Base-by-base conservation (phyloP, 306 rosid species). In the Trifolium dubium region DNA sequence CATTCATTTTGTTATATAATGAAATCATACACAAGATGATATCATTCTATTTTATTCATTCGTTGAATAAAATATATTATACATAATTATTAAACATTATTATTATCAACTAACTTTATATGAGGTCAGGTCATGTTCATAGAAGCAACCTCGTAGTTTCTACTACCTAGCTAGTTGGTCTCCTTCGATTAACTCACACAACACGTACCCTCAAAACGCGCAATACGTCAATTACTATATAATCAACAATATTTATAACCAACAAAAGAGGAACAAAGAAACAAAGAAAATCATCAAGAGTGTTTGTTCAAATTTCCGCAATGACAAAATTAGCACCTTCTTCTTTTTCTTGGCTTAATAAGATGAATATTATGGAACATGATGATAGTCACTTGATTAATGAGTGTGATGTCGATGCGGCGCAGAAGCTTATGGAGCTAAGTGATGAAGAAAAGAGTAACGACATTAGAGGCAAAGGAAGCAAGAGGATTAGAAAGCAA, bases 361-460 rank as follows among this genome's bases (percentile, higher is more conserved):
- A 44, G 67, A 43, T 53, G 30, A 56, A 56, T 41, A 18, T 23
- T 2, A 3, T 28, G 40, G 32, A 75, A 71, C 15, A 61, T 69
- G 19, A 64, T 64, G 44, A 60, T 58, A 9, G 8, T 60, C 8
- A 15, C 44, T 18, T 62, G 10, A 46, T 83, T 5, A 77, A 50
- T 0, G 82, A 85, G 71, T 71, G 51, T n/a, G 89, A 86, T 0
- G 55, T 81, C 62, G 83, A 60, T 2, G 90, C 89, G 2, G 93
- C 86, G 0, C 83, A 88, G 55, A 64, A 81, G 31, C 87, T 88
- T 43, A 78, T 90, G 78, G 88, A 90, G 58, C 85, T 83, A 2
- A 85, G 92, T 81, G 84, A 82, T 17, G 89, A 83, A 47, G 90
- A 88, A 0, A 56, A 3, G 67, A 78, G 8, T 31, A 37, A 51